Evolutionary conservation across 1,139 yeast genomes (phyloP), one percentile per base, ranked within the genome.

Genomic region (Geotrichum australiense): DNA sequence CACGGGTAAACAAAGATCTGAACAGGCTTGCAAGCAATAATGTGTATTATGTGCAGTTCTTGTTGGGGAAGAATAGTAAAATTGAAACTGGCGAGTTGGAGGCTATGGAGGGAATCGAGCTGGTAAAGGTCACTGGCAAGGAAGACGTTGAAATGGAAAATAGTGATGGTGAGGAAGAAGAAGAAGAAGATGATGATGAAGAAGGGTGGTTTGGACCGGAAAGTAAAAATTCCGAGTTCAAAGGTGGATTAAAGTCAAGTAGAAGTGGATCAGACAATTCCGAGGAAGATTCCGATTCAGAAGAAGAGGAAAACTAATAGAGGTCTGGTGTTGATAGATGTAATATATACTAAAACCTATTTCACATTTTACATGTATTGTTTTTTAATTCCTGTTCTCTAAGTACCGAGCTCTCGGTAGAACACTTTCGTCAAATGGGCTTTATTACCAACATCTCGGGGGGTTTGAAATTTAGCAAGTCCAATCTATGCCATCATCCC

Each of bases 1-100:
- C 76, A 41, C 73, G 86, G 54, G 65, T 79, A 6, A 91, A 84
- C 18, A 83, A 84, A 59, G 94, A 84, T 44, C 71, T 86, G 20
- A 77, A 78, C 1, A 64, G 65, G 37, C 62, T 77, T 3, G 67
- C 80, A 3, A 74, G 69, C 48, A 69, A 69, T 35, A 82, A 80
- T 53, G 71, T 70, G 45, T 78, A 76, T 57, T 63, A 75, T 72
- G 73, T 63, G 46, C 68, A 50, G 53, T 69, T 42, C 51, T 64
- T 48, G 56, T 65, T 47, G 28, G 54, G 52, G 10, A 38, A 43
- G 20, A 43, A 39, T 18, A 30, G 41, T 21, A 31, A 35, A 24
- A 19, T 25, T 26, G 45, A 44, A 14, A 23, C 37, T n/a, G 37
- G 19, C 10, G 41, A 41, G 11, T 32, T 32, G 24, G 35, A 36